Conservation (phyloP, 495 filamentous ascomycete species). For the Neurospora africana region DNA sequence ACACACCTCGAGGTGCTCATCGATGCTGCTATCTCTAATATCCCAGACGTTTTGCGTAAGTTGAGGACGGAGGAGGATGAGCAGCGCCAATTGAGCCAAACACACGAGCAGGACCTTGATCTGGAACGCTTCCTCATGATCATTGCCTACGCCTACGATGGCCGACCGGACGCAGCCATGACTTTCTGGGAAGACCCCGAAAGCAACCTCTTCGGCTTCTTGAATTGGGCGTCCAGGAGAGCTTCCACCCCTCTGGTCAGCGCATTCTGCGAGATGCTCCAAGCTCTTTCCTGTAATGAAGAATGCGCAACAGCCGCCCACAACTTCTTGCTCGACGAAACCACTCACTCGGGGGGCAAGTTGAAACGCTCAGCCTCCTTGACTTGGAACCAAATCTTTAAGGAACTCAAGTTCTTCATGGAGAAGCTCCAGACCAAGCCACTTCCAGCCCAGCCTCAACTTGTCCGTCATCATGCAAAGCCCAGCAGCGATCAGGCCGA, state of each 20-base stretch:
- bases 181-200: conserved; percentile 85
- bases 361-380: conserved; percentile 69
- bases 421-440: conserved; percentile 57
- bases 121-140: conserved; percentile 87
- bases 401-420: conserved; percentile 69
- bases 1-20: conserved; percentile 72
- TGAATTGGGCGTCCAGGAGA: conserved; percentile 87
- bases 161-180: conserved; percentile 67
- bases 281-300: conserved; percentile 69
- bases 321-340: conserved; percentile 81
- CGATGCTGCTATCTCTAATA: conserved; percentile 86
- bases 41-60: conserved; percentile 81
- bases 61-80: conserved; percentile 85
- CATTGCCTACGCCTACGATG: conserved; percentile 83
- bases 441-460: conserved; percentile 37
- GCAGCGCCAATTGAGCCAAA: conserved; percentile 60
- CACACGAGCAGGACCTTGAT: conserved; percentile 64
- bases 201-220: conserved; percentile 81
- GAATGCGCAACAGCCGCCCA: conserved; percentile 73
- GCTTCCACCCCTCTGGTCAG: conserved; percentile 88
- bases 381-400: conserved; percentile 87
- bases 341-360: conserved; percentile 57
- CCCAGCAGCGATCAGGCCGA: conserved; percentile 42
- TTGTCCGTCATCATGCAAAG: conserved; percentile 47
- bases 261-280: conserved; percentile 92